phyloP scores from a whole-genome alignment of 805 yeast genomes.

The Zygoascus ofunaensis region DNA sequence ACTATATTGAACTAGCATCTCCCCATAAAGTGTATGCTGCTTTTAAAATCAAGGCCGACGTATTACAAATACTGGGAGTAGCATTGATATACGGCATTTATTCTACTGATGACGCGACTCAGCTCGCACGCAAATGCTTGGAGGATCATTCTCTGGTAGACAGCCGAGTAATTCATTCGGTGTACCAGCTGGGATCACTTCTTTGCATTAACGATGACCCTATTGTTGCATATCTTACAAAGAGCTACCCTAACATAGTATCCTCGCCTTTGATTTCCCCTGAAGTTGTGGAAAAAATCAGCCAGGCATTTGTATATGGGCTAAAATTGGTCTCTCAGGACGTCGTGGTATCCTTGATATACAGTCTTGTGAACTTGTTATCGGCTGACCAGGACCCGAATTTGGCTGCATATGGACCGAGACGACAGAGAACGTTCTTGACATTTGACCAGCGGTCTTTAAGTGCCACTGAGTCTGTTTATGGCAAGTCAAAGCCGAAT shows the following conservation, averaged over 20 bases:
- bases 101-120: constrained; percentile 36
- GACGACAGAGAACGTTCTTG: constrained; percentile 5
- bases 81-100: constrained; percentile 42
- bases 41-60: constrained; percentile 43
- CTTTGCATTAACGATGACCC: constrained; percentile 32
- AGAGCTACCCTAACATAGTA: constrained; percentile 36
- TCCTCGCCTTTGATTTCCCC: constrained; percentile 40
- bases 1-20: constrained; percentile 46
- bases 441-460: constrained; percentile 10
- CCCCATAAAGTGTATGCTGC: constrained; percentile 41
- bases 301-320: constrained; percentile 56
- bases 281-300: constrained; percentile 41
- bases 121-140: constrained; percentile 43
- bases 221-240: constrained; percentile 26
- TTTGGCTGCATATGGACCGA: constrained; percentile 4
- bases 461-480: constrained; percentile 1
- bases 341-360: constrained; percentile 72
- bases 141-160: constrained; percentile 44
- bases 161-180: constrained; percentile 40
- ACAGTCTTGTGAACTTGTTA: constrained; percentile 69
- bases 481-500: neutral
- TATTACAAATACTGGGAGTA: constrained; percentile 53
- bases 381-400: constrained; percentile 37
- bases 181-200: constrained; percentile 49
- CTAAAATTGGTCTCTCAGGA: constrained; percentile 67